Evolutionary conservation across 1,139 yeast genomes (phyloP), one percentile per base, ranked within the genome.

Genomic region (Debaryomycetaceae sp.): DNA sequence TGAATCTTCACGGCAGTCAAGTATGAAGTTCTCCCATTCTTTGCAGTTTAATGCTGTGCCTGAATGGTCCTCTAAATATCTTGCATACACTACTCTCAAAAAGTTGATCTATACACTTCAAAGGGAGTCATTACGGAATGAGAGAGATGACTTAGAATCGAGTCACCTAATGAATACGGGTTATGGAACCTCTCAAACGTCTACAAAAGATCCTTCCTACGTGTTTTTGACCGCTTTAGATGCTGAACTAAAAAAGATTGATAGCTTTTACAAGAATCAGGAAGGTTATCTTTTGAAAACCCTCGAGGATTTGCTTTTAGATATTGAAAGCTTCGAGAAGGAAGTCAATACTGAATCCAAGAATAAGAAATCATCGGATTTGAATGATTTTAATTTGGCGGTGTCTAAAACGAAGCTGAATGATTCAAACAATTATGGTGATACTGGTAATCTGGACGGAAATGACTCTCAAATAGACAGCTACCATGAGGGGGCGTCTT

Each of bases 21-120:
- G 31, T 24, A 84, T 84, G 90, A 83, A 83, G 69, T 84, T 84
- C 60, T 81, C 88, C 7, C 85, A 83, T 55, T 83, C 87, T 6
- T 66, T 84, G 51, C 86, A 83, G 65, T 83, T 83, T 55, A 84
- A 84, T 57, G 84, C 88, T 38, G 89, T 84, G 6, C 89, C 90
- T 3, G 89, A 83, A 62, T 84, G 90, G 90, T 79, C 84, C 45
- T 81, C 82, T 39, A 80, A 81, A 59, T 84, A 84, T 56, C 71
- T 84, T 54, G 81, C 85, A 44, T 84, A 84, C 57, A 76, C 84
- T 13, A 78, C 82, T 5, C 65, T 84, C 50, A 84, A 84, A 59
- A 81, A 83, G 59, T 65, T 80, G 41, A 80, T 83, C 33, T 84
- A 83, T 56, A 73, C 83, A n/a, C 66, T 84, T 31, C 88, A 83